Base-by-base conservation (phyloP, 305 asterid species). In the Salvia sclarea region DNA sequence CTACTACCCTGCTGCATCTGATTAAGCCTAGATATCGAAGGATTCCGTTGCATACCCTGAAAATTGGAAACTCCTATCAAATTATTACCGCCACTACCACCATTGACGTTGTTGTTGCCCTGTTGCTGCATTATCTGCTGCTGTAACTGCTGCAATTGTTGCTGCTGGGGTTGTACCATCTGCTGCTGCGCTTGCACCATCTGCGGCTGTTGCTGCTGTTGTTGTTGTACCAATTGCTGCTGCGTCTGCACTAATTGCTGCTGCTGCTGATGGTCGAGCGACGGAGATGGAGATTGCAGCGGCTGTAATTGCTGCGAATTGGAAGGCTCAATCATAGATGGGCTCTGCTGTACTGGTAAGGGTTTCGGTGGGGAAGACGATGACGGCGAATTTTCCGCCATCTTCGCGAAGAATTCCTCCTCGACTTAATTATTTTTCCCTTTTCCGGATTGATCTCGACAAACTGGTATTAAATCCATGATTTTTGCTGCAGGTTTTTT, bases 31-130 rank as follows among this genome's bases (percentile, higher is more conserved):
- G 92, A 66, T 58, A 86, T 74, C 1, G 96, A 88, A 17, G 86
- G 71, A 12, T 92, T 85, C 78, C 92, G 82, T 85, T 85, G 92
- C 64, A 83, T 60, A 71, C 79, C 81, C 80, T 86, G 93, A 50
- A 81, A 86, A 83, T 61, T 84, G 22, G 85, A 75, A 31, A 76
- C 81, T 16, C 90, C 87, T 63, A 86, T 81, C 37, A 88, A 65
- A 83, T 81, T 84, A 61, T 73, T 78, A 69, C 53, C 74, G 44
- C 66, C 83, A 47, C 50, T 79, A 57, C 75, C 74, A 53, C 66
- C 75, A 58, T 61, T 77, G 37, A 58, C 58, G 41, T 37, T 61
- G 25, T 9, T 66, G 28, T 16, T 74, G 28, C 77, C 75, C 22
- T 74, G 75, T 24, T 78, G 79, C 59, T 79, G 83, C 74, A 80